A percentile compares a stretch with the other conserved stretches of the same genome.
These are phyloP conservation scores for Penicillium sp. DNA, from an alignment of 2,329 filamentous ascomycete species.

Conservation along the genomic window DNA sequence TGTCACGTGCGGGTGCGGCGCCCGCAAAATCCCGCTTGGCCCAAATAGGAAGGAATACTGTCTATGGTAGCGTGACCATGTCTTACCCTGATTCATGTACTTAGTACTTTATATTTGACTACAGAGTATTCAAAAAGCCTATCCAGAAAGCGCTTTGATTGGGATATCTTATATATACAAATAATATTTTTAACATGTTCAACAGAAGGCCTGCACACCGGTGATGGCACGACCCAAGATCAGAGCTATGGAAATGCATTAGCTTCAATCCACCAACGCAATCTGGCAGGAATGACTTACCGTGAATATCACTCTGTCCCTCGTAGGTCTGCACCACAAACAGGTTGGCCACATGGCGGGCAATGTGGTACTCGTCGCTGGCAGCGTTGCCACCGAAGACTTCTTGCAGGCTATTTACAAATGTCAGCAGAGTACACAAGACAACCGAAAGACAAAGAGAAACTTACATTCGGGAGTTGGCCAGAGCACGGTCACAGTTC, in stretches of 20 bases:
- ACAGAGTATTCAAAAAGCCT: not conserved
- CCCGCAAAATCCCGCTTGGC: constrained; percentile 12
- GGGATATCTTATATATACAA: constrained; percentile 9
- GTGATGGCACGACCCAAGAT: constrained; percentile 67
- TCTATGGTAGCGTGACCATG: constrained; percentile 1
- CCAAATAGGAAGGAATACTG: constrained; percentile 13
- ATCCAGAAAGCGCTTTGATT: not conserved
- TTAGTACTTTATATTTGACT: no score
- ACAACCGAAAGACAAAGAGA: not conserved
- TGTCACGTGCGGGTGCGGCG: constrained; percentile 28
- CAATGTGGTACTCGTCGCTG: constrained; percentile 94
- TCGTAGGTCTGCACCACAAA: constrained; percentile 99
- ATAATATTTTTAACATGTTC: constrained; percentile 21
- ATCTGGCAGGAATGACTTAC: constrained; percentile 54
- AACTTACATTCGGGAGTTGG: constrained; percentile 65
- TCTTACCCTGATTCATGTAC: no score
- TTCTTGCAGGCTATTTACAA: constrained; percentile 66
- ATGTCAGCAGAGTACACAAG: constrained; percentile 13
- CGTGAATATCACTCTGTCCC: constrained; percentile 95
- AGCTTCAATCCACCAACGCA: constrained; percentile 36
- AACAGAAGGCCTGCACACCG: constrained; percentile 76
- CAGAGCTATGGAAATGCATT: constrained; percentile 55
- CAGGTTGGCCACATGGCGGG: constrained; percentile 88
- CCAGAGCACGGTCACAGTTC: constrained; percentile 87
- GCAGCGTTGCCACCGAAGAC: constrained; percentile 98